A percentile compares a stretch with the other conserved stretches of the same genome.
Conservation (phyloP, 2,329 filamentous ascomycete genomes). For the Phialophora tarda region DNA sequence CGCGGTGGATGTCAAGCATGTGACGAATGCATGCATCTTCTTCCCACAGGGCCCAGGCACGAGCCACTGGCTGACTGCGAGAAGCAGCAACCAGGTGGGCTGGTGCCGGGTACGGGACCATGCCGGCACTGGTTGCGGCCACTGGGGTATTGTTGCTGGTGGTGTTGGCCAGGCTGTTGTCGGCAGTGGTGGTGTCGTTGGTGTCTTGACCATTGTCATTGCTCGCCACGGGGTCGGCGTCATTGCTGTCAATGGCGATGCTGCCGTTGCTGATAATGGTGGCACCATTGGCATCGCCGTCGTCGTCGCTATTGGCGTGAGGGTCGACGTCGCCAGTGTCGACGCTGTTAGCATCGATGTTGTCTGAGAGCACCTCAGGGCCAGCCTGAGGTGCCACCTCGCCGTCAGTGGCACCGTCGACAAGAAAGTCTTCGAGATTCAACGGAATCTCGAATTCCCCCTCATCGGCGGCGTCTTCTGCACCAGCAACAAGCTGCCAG, state of each 20-base stretch:
- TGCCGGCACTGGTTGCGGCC: conserved; percentile 2
- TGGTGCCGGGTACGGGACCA: conserved; percentile 33
- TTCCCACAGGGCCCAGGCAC: conserved; percentile 33
- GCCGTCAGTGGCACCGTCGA: conserved; percentile 2
- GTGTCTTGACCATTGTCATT: neutral
- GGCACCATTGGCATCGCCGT: neutral
- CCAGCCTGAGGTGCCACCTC: conserved; percentile 22
- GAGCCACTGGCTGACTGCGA: conserved; percentile 7
- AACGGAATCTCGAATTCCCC: neutral
- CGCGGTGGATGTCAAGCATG: conserved; percentile 33
- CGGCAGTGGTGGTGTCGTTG: conserved; percentile 1
- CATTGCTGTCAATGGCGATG: neutral
- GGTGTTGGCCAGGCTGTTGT: neutral
- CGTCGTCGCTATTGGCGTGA: neutral
- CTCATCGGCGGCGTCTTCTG: conserved; percentile 9
- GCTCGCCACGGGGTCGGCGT: neutral
- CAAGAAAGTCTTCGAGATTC: neutral
- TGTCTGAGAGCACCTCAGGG: conserved; percentile 8
- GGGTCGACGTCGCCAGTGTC: conserved; percentile 5
- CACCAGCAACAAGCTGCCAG: conserved; percentile 16
- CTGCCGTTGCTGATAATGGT: neutral
- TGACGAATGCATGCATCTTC: conserved; percentile 36
- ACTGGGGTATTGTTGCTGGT: neutral
- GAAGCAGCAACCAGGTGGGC: conserved; percentile 25
- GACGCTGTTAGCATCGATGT: neutral